Evolutionary conservation across 305 asterid species (phyloP).

Genomic region (Salvia sclarea): DNA sequence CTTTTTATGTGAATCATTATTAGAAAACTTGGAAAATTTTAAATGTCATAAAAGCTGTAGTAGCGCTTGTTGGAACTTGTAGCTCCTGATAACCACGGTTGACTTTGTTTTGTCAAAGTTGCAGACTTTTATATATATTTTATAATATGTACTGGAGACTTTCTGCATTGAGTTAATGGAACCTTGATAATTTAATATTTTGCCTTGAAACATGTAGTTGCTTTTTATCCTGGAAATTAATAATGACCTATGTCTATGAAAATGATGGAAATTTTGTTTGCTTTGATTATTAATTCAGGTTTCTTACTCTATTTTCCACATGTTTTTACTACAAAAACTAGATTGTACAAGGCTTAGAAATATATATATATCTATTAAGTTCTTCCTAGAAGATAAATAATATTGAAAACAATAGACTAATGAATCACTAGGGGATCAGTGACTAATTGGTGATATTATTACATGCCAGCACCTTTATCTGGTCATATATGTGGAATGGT

Average conservation of each 20-base stretch:
- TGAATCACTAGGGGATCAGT: neutral
- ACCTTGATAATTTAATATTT: constrained; percentile 1
- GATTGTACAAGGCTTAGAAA: neutral
- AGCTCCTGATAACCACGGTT: neutral
- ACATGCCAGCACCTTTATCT: neutral
- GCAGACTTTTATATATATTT: neutral
- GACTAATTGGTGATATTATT: neutral
- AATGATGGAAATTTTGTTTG: neutral
- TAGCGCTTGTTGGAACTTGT: too few relatives aligned
- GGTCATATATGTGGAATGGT: neutral
- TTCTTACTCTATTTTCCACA: neutral
- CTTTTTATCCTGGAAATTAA: neutral
- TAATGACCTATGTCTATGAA: neutral
- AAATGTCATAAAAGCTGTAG: neutral
- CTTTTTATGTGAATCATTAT: neutral
- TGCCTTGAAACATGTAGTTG: neutral
- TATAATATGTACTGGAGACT: neutral
- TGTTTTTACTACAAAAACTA: neutral
- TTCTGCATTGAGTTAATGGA: neutral
- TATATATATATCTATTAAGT: too few relatives aligned
- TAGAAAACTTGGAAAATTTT: neutral
- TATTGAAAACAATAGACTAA: neutral
- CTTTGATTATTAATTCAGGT: neutral
- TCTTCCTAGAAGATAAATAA: neutral
- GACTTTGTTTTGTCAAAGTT: neutral